Conservation (phyloP, 768 basidiomycete species). For the Leucosporidium scottii region DNA sequence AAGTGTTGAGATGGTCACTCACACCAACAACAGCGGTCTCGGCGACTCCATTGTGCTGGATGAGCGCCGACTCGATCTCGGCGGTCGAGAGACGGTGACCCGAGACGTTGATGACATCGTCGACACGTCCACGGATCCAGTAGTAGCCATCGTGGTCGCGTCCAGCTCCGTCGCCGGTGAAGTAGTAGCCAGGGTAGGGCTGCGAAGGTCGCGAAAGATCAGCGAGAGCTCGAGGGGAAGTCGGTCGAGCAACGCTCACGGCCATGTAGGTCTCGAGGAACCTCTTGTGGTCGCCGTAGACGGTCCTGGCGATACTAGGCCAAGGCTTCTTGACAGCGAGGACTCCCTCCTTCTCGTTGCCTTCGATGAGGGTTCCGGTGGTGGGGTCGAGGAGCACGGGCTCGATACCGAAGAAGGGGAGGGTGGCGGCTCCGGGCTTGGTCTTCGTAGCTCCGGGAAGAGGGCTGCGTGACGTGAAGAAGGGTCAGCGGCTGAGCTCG, state of each 20-base stretch:
- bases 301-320: conserved; percentile 90
- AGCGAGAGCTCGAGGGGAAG: not conserved
- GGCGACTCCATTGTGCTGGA: conserved; percentile 87
- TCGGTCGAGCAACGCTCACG: conserved; percentile 39
- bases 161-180: conserved; percentile 95
- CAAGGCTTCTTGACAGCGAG: conserved; percentile 78
- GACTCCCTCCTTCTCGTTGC: conserved; percentile 83
- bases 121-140: conserved; percentile 83
- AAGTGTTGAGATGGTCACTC: conserved; percentile 76
- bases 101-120: conserved; percentile 89
- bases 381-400: conserved; percentile 77
- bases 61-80: conserved; percentile 94
- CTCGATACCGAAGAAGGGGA: conserved; percentile 95
- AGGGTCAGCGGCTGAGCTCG: not conserved
- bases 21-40: conserved; percentile 86
- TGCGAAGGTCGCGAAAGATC: conserved; percentile 22
- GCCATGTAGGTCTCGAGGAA: conserved; percentile 68
- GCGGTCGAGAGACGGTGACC: conserved; percentile 95
- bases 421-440: conserved; percentile 92
- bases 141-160: conserved; percentile 93
- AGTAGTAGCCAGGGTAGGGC: conserved; percentile 86
- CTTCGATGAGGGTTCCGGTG: conserved; percentile 65
- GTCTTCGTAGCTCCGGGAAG: conserved; percentile 93
- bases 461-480: conserved; percentile 44
- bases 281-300: conserved; percentile 85